These are phyloP conservation scores for Lactarius evosmus DNA, from an alignment of 768 basidiomycete species.

Conservation along the genomic window DNA sequence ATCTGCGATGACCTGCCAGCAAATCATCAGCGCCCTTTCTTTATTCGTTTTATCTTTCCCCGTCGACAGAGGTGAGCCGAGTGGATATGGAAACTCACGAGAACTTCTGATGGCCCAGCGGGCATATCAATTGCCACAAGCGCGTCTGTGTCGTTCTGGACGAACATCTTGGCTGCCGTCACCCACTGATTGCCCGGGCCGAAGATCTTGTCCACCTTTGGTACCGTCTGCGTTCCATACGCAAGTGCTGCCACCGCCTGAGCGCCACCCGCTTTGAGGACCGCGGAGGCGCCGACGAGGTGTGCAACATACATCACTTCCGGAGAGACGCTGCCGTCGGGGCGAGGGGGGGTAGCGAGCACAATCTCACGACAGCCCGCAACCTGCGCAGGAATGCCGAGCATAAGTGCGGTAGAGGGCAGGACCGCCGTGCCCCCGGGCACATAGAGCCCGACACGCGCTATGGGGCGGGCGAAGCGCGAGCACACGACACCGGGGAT, in stretches of 20 bases:
- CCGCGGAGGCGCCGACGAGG: conserved; percentile 83
- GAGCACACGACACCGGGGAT: conserved; percentile 98
- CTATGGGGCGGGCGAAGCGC: conserved; percentile 92
- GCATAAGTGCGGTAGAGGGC: conserved; percentile 96
- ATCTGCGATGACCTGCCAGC: conserved; percentile 85
- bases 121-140: conserved; percentile 98
- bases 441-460: conserved; percentile 93
- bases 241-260: conserved; percentile 96
- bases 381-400: conserved; percentile 96
- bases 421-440: conserved; percentile 96
- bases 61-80: too few species aligned
- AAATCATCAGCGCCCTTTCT: conserved; percentile 10
- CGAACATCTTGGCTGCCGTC: conserved; percentile 98
- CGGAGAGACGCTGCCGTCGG: conserved; percentile 90
- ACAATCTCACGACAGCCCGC: conserved; percentile 92
- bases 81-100: conserved; percentile 54
- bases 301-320: conserved; percentile 97
- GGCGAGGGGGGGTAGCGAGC: conserved; percentile 91
- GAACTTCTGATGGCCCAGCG: conserved; percentile 94
- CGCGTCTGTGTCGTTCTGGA: conserved; percentile 97
- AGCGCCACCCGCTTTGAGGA: conserved; percentile 93
- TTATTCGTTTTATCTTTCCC: not conserved
- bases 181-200: conserved; percentile 99
- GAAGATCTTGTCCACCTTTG: conserved; percentile 99
- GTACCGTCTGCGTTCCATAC: conserved; percentile 91